Conservation (phyloP, 495 filamentous ascomycete species). For the Talaromyces proteolyticus region DNA sequence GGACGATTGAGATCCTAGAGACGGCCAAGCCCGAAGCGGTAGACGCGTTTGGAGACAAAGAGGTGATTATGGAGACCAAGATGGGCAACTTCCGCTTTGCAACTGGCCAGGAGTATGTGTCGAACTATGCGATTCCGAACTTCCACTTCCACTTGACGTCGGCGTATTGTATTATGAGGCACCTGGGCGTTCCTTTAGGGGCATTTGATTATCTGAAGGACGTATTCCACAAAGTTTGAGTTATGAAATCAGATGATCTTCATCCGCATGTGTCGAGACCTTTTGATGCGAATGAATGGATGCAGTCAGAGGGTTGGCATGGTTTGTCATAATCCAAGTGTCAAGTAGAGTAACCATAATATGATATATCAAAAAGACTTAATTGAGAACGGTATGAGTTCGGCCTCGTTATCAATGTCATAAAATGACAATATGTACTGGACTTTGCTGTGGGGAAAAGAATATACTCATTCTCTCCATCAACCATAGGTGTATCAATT, state of each 20-base stretch:
- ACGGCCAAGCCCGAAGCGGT: constrained; percentile 26
- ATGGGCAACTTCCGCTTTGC: constrained; percentile 11
- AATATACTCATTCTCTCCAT: no score
- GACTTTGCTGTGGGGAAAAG: no score
- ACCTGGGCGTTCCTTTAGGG: constrained; percentile 49
- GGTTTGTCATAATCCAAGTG: no score
- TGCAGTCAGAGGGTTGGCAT: no score
- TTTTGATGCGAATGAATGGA: no score
- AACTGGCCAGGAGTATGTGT: constrained; percentile 21
- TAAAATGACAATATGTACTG: no score
- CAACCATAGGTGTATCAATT: neutral
- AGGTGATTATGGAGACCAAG: constrained; percentile 21
- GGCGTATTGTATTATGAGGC: constrained; percentile 49
- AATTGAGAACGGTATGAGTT: no score
- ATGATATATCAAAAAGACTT: no score
- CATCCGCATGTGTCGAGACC: no score
- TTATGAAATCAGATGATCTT: no score
- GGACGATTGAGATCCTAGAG: constrained; percentile 31
- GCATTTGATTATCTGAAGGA: constrained; percentile 44
- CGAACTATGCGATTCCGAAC: constrained; percentile 41
- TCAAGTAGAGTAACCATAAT: no score
- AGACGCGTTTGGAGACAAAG: constrained; percentile 23
- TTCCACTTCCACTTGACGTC: constrained; percentile 53
- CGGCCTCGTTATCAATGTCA: no score
- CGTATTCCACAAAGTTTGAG: constrained; percentile 15